Conservation (phyloP, 1,139 yeast genomes). For the Debaryomyces psychrophilus region DNA sequence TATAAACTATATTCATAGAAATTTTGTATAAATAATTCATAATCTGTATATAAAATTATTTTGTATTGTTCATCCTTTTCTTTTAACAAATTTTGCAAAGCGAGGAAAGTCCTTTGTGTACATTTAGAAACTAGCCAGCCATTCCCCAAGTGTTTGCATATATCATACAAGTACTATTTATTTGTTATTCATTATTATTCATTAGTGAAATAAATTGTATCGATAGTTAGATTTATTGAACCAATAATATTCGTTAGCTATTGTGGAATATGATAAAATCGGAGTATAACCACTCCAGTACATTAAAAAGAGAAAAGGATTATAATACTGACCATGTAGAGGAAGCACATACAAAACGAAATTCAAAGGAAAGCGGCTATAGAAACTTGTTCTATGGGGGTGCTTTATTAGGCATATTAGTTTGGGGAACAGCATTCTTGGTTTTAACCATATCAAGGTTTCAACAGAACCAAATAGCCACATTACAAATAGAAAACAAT, state of each 20-base stretch:
- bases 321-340: slow-evolving; percentile 4
- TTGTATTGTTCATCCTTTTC: neutral
- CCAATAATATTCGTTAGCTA: neutral
- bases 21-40: neutral
- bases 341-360: neutral
- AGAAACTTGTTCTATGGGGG: slow-evolving; percentile 25
- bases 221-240: neutral
- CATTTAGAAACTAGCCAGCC: neutral
- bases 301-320: slow-evolving; percentile 1
- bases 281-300: neutral
- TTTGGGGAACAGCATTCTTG: slow-evolving; percentile 46
- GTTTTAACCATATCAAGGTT: slow-evolving; percentile 31
- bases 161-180: neutral
- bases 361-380: neutral
- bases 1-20: neutral
- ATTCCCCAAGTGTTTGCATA: neutral
- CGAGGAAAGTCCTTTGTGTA: neutral
- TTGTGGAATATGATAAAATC: neutral
- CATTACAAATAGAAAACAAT: slow-evolving; percentile 12
- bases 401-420: slow-evolving; percentile 29
- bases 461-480: slow-evolving; percentile 12
- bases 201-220: neutral
- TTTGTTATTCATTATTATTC: neutral
- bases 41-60: neutral
- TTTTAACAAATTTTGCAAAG: too few species aligned